These are phyloP conservation scores for Cordyceps pruinosa DNA, from an alignment of 2,329 filamentous ascomycete species.

Conservation along the genomic window DNA sequence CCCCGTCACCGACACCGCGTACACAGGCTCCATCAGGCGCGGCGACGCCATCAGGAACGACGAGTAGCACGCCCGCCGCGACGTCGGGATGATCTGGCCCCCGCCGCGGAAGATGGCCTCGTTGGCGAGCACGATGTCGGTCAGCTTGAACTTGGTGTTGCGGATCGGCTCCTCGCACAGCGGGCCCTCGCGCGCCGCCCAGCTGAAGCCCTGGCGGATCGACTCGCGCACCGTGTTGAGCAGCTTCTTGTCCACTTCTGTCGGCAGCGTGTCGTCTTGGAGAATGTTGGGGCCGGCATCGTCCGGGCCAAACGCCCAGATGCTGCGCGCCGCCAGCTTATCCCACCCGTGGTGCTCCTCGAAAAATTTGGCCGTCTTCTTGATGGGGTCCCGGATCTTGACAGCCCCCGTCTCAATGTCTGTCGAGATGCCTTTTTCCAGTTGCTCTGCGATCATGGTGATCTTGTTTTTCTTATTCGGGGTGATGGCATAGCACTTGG, in stretches of 20 bases:
- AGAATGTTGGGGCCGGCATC: constrained; percentile 92
- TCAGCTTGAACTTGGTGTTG: constrained; percentile 96
- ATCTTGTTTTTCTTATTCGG: constrained; percentile 99
- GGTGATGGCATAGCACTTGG: constrained; percentile 95
- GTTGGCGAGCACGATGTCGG: constrained; percentile 75
- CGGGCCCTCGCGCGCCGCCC: constrained; percentile 91
- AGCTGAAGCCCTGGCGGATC: constrained; percentile 92
- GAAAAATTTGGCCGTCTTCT: constrained; percentile 93
- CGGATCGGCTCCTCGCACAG: constrained; percentile 98
- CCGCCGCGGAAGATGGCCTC: constrained; percentile 94
- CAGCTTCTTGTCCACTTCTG: constrained; percentile 89
- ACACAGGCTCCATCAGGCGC: constrained; percentile 93
- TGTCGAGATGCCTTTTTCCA: constrained; percentile 89
- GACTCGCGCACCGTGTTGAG: constrained; percentile 83
- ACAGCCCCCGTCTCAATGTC: constrained; percentile 91
- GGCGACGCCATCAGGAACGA: constrained; percentile 97
- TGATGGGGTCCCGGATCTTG: constrained; percentile 84
- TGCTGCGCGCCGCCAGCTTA: constrained; percentile 84
- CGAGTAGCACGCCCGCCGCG: constrained; percentile 86
- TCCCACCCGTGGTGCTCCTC: constrained; percentile 98
- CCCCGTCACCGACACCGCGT: constrained; percentile 86
- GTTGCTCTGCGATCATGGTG: constrained; percentile 93
- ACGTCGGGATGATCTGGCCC: constrained; percentile 94
- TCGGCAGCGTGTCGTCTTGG: constrained; percentile 91
- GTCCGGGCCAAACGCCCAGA: constrained; percentile 97